Conservation (phyloP, 345 rosid genomes). For the Isatis tinctoria region DNA sequence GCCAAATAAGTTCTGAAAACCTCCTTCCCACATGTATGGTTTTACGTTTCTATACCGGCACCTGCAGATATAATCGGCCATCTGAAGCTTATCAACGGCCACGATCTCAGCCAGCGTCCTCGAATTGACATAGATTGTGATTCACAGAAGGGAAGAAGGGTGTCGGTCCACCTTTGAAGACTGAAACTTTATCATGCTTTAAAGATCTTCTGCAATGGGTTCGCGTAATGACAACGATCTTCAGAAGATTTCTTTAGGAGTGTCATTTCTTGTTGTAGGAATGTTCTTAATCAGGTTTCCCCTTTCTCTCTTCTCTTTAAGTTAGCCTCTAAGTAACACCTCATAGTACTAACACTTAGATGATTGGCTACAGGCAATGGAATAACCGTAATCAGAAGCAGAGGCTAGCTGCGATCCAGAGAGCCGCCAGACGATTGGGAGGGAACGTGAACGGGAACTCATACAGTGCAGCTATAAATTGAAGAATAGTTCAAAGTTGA, state of each 20-base stretch:
- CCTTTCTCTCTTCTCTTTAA: not conserved
- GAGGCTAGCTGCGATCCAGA: conserved; percentile 37
- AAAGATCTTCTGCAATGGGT: conserved; percentile 37
- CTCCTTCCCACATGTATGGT: no score
- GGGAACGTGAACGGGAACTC: conserved; percentile 38
- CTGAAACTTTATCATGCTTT: conserved; percentile 32
- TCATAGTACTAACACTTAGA: not conserved
- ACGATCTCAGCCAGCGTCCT: no score
- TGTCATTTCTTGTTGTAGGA: conserved; percentile 76
- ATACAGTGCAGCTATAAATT: conserved; percentile 31
- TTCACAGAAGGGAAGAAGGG: no score
- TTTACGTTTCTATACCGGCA: no score
- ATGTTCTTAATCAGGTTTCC: conserved; percentile 55
- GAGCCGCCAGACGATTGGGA: conserved; percentile 56
- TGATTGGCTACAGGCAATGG: conserved; percentile 14
- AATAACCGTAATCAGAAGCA: conserved; percentile 28
- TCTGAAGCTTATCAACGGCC: no score
- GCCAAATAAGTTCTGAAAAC: no score
- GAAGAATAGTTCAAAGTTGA: conserved; percentile 22
- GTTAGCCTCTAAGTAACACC: not conserved
- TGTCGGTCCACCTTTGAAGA: conserved; percentile 23
- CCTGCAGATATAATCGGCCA: no score
- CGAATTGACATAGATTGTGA: no score
- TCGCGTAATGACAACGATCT: conserved; percentile 32
- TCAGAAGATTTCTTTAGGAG: conserved; percentile 65